Evolutionary conservation across 2,329 filamentous ascomycete genomes (phyloP).

Genomic region (Sclerotinia trifoliorum): DNA sequence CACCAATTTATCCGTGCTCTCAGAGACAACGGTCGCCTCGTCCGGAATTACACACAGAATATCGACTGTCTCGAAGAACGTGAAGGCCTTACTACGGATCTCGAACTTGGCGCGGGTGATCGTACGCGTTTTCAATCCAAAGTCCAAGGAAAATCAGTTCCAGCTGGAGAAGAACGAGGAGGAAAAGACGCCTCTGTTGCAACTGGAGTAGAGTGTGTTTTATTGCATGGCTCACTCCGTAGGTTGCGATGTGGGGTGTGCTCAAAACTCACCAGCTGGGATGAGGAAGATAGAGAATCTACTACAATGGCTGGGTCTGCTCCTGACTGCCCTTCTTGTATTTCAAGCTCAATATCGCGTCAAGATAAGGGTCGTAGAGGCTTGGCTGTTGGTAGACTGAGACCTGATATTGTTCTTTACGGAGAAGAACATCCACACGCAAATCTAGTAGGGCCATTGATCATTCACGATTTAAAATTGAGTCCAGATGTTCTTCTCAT

Average conservation of each 20-base stretch:
- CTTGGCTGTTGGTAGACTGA: conserved; percentile 64
- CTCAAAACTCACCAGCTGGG: conserved; percentile 57
- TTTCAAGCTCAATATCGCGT: conserved; percentile 59
- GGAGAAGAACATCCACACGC: conserved; percentile 70
- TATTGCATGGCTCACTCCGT: conserved; percentile 67
- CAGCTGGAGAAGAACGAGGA: conserved; percentile 37
- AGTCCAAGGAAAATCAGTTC: conserved; percentile 44
- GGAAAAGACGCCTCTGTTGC: conserved; percentile 30
- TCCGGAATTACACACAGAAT: conserved; percentile 73
- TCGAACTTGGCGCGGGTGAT: conserved; percentile 61
- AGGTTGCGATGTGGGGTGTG: conserved; percentile 64
- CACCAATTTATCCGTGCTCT: conserved; percentile 69
- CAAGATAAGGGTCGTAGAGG: conserved; percentile 65
- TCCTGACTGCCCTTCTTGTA: conserved; percentile 66
- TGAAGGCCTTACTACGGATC: conserved; percentile 63
- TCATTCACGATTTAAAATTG: conserved; percentile 64
- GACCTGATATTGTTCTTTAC: conserved; percentile 72
- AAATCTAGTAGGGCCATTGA: conserved; percentile 65
- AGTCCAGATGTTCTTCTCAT: conserved; percentile 68
- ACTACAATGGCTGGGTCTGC: conserved; percentile 59
- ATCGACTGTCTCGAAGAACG: conserved; percentile 73
- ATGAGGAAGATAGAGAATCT: conserved; percentile 49
- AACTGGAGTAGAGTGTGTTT: conserved; percentile 52
- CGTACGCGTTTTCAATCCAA: conserved; percentile 55
- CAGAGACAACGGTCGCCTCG: conserved; percentile 64